Evolutionary conservation across 2,329 filamentous ascomycete species (phyloP).

Genomic region (Seiridium cupressi): DNA sequence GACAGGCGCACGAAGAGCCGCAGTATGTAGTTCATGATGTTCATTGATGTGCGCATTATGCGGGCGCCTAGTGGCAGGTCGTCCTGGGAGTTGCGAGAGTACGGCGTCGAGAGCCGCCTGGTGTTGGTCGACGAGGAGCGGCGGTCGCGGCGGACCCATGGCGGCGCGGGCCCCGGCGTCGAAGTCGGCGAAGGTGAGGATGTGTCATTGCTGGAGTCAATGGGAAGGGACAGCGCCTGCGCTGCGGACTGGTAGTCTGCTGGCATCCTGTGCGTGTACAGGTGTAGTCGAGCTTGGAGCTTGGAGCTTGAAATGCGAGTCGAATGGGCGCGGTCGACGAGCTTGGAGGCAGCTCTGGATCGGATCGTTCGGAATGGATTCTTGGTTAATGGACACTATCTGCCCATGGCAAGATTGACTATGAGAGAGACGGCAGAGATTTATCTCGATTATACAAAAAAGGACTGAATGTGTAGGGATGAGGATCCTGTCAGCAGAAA

Average conservation of each 20-base stretch:
- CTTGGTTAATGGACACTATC: background rate
- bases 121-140: slow-evolving; percentile 19
- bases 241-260: slow-evolving; percentile 50
- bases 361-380: background rate
- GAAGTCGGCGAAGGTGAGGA: slow-evolving; percentile 23
- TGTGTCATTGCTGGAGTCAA: slow-evolving; percentile 26
- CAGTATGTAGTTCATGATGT: slow-evolving; percentile 39
- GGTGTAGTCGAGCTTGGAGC: background rate
- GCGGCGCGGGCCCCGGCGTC: slow-evolving; percentile 41
- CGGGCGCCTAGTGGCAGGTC: slow-evolving; percentile 33
- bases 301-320: background rate
- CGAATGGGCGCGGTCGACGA: background rate
- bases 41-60: slow-evolving; percentile 37
- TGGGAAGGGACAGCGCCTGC: slow-evolving; percentile 44
- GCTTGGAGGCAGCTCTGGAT: background rate
- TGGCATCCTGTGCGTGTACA: slow-evolving; percentile 39
- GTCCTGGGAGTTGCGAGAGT: slow-evolving; percentile 25
- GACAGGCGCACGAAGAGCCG: slow-evolving; percentile 55
- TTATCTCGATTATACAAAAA: background rate
- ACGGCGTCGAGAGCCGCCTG: slow-evolving; percentile 42
- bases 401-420: background rate
- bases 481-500: background rate
- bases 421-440: background rate
- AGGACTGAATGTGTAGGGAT: background rate
- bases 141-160: slow-evolving; percentile 30